Evolutionary conservation across 768 basidiomycete genomes (phyloP).

Genomic region (Boletus insuetus): DNA sequence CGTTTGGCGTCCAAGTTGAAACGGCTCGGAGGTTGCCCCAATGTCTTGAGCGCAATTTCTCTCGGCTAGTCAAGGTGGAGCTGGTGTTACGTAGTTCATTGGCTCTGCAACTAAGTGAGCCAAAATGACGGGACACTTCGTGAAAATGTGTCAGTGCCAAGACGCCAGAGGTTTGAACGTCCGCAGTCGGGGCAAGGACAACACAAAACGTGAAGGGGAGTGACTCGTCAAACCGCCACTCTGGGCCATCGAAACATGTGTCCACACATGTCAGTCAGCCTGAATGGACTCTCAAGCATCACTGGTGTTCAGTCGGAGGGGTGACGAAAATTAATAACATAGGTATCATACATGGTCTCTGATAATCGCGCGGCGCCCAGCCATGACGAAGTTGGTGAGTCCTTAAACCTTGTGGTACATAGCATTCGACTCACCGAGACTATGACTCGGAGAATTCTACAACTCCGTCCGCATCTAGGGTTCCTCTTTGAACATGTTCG

Average conservation of each 20-base stretch:
- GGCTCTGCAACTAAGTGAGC: background rate
- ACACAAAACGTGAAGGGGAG: background rate
- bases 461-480: slow-evolving; percentile 45
- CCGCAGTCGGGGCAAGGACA: background rate
- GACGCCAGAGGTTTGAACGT: background rate
- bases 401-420: background rate
- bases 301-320: background rate
- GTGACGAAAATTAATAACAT: background rate
- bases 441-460: slow-evolving; percentile 49
- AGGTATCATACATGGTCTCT: slow-evolving; percentile 10
- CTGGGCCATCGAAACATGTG: background rate
- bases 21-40: background rate
- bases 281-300: background rate
- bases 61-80: slow-evolving; percentile 6
- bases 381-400: background rate
- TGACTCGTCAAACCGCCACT: background rate
- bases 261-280: background rate
- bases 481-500: slow-evolving; percentile 62
- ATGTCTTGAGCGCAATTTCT: background rate
- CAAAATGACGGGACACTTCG: background rate
- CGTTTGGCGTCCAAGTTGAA: background rate
- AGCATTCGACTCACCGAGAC: slow-evolving; percentile 8
- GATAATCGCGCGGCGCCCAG: background rate
- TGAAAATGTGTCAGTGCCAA: background rate
- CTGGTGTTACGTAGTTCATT: slow-evolving; percentile 12